Evolutionary conservation across 2,329 filamentous ascomycete genomes (phyloP).

Genomic region (Geosmithia morbida): DNA sequence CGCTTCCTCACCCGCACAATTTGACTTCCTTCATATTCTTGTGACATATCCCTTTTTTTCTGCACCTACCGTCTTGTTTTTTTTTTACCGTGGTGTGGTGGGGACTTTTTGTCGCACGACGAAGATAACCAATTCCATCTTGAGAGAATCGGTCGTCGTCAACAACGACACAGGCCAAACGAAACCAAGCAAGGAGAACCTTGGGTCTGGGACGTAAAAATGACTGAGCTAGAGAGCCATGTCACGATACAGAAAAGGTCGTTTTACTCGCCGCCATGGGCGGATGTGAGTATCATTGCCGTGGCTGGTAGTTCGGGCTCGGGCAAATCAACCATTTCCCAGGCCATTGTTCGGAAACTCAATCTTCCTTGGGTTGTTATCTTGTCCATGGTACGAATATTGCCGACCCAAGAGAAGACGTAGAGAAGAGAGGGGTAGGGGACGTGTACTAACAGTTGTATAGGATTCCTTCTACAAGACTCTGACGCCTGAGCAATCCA

Average conservation of each 20-base stretch:
- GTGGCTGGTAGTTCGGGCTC: constrained; percentile 93
- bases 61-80: too few relatives aligned
- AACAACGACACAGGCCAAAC: too few relatives aligned
- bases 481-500: constrained; percentile 63
- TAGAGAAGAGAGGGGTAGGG: background rate
- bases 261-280: constrained; percentile 91
- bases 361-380: constrained; percentile 98
- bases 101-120: background rate
- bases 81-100: too few relatives aligned
- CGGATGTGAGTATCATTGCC: constrained; percentile 89
- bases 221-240: constrained; percentile 22
- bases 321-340: constrained; percentile 81
- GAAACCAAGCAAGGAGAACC: background rate
- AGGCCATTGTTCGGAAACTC: constrained; percentile 78
- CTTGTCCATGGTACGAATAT: constrained; percentile 66
- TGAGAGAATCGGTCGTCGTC: too few relatives aligned
- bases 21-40: background rate
- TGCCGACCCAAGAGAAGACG: too few relatives aligned
- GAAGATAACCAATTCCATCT: background rate
- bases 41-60: background rate
- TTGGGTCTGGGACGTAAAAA: constrained; percentile 2
- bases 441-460: background rate
- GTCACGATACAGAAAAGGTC: constrained; percentile 41
- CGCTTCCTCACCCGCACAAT: background rate
- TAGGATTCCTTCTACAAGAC: constrained; percentile 97